Evolutionary conservation across 2,329 filamentous ascomycete genomes (phyloP).

Genomic region (Cercospora sp.): DNA sequence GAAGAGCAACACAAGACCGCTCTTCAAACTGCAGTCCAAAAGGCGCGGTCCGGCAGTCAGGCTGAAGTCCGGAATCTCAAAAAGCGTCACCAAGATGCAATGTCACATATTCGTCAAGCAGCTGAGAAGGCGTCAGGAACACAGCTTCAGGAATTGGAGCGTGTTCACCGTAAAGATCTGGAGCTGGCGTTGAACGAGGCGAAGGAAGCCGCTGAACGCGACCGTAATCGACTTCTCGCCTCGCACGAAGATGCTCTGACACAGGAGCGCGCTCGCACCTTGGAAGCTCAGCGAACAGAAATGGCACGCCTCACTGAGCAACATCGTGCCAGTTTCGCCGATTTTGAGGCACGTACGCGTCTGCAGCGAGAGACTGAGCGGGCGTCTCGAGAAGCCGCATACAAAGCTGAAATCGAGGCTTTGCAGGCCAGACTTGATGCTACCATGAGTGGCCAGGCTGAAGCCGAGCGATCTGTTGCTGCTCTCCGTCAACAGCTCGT

Average conservation of each 20-base stretch:
- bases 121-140: constrained; percentile 26
- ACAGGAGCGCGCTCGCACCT: constrained; percentile 8
- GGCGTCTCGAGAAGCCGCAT: constrained; percentile 18
- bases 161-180: constrained; percentile 27
- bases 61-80: constrained; percentile 29
- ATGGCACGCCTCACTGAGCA: constrained; percentile 20
- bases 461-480: constrained; percentile 29
- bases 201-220: constrained; percentile 14
- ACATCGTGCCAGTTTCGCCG: constrained; percentile 17
- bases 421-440: constrained; percentile 32
- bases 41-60: constrained; percentile 25
- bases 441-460: constrained; percentile 31
- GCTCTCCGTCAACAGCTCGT: constrained; percentile 25
- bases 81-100: constrained; percentile 30
- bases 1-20: constrained; percentile 25
- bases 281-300: constrained; percentile 21
- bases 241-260: constrained; percentile 16
- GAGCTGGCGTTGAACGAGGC: constrained; percentile 20
- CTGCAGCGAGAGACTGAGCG: constrained; percentile 15
- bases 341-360: constrained; percentile 22
- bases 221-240: constrained; percentile 14
- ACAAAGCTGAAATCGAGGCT: constrained; percentile 24
- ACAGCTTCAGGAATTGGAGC: constrained; percentile 26
- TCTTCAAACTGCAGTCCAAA: constrained; percentile 27
- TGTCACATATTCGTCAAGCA: constrained; percentile 27